phyloP scores from a whole-genome alignment of 768 basidiomycete species.

The Pulveroboletus sp. region DNA sequence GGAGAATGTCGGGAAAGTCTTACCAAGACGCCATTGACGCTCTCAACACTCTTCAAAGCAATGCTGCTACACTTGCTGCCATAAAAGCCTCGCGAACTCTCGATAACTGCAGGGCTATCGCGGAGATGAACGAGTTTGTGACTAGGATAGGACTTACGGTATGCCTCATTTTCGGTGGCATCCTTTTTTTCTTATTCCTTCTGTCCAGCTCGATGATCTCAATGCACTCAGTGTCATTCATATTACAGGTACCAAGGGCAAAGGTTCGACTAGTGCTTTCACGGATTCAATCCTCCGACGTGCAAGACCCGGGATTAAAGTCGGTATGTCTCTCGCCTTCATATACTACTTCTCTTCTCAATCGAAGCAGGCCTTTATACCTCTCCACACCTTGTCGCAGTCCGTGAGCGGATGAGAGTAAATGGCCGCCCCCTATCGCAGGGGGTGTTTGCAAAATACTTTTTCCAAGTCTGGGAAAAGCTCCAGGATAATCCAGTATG shows the following conservation, averaged over 20 bases:
- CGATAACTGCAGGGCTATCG: slow-evolving; percentile 55
- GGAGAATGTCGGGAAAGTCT: slow-evolving; percentile 49
- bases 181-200: slow-evolving; percentile 11
- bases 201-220: slow-evolving; percentile 66
- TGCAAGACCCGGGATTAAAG: slow-evolving; percentile 68
- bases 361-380: slow-evolving; percentile 76
- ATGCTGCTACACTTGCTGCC: slow-evolving; percentile 88
- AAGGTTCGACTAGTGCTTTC: slow-evolving; percentile 96
- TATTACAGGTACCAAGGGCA: slow-evolving; percentile 97
- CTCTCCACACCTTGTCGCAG: slow-evolving; percentile 93
- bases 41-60: slow-evolving; percentile 83
- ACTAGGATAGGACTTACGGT: slow-evolving; percentile 83
- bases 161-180: slow-evolving; percentile 22
- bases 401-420: slow-evolving; percentile 91
- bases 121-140: slow-evolving; percentile 89
- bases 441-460: slow-evolving; percentile 81
- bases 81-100: slow-evolving; percentile 66
- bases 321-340: slow-evolving; percentile 49
- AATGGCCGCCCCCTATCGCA: slow-evolving; percentile 89
- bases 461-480: slow-evolving; percentile 94
- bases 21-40: slow-evolving; percentile 71
- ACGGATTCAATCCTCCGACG: slow-evolving; percentile 80
- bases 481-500: slow-evolving; percentile 64
- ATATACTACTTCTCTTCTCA: background rate
- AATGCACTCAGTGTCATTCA: slow-evolving; percentile 91